Base-by-base conservation (phyloP, 2,329 filamentous ascomycete species). In the Colletotrichum sp. region DNA sequence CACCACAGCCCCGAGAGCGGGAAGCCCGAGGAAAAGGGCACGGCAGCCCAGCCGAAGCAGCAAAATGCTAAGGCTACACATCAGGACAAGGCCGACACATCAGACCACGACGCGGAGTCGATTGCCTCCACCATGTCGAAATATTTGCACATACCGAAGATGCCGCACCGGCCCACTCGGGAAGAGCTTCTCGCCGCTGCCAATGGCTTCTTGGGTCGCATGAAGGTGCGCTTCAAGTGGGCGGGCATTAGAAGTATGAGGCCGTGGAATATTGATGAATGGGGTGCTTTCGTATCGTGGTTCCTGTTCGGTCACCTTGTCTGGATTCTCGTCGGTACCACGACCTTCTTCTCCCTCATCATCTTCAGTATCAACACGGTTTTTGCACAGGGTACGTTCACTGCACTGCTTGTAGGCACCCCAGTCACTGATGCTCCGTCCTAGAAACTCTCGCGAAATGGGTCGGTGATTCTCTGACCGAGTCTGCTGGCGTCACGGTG, bases 151-250 rank as follows among this genome's bases (percentile, higher is more conserved):
- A 83, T 92, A 72, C 86, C 90, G 28, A 94, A 94, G 79, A 91
- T 96, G 83, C 92, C 94, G n/a, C 95, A 98, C 86, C 91, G 96
- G 25, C 96, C 97, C 7, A 96, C 94, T 9, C 98, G 98, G 82
- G 96, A 98, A 83, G 97, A 99, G 84, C 89, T 99, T 32, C 88
- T 99, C 43, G 94, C 95, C 25, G 96, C 97, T 6, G 96, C 97
- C 43, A 98, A 93, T 27, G 96, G 96, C 2, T 98, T 98, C 83
- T 97, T 95, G 93, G 94, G 97, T 77, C 92, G 97, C 65, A 85
- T 98, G 60, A 95, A 94, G 81, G 94, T 98, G 28, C 94, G 96
- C 55, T 97, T 98, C 87, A 99, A 99, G 85, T 99, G 97, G 97
- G 93, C 97, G 80, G 97, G 97, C 4, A 99, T 99, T 80, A 90